Evolutionary conservation across 2,329 filamentous ascomycete genomes (phyloP).

Genomic region (Pseudogymnoascus sp.): DNA sequence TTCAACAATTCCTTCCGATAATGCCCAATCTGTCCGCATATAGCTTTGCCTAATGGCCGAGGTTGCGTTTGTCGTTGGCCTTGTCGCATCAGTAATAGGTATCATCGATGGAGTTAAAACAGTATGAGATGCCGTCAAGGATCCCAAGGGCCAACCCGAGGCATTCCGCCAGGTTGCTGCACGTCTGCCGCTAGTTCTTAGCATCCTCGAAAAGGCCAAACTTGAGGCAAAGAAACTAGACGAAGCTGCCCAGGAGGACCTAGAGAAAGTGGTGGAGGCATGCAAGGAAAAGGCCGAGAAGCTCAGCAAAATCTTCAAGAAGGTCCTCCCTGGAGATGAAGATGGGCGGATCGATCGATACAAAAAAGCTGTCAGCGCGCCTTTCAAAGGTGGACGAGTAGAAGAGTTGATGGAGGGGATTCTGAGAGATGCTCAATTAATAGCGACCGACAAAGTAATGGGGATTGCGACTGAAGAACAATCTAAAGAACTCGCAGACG

Average conservation of each 20-base stretch:
- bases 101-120: slow-evolving; percentile 18
- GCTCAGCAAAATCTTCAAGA: slow-evolving; percentile 16
- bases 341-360: slow-evolving; percentile 18
- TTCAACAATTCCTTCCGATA: neutral
- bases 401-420: slow-evolving; percentile 20
- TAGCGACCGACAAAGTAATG: slow-evolving; percentile 14
- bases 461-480: slow-evolving; percentile 14
- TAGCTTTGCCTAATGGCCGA: slow-evolving; percentile 15
- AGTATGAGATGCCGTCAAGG: slow-evolving; percentile 17
- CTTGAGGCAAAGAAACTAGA: slow-evolving; percentile 12
- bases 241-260: slow-evolving; percentile 1
- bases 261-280: slow-evolving; percentile 14
- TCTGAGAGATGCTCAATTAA: slow-evolving; percentile 18
- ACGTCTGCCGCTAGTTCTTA: slow-evolving; percentile 16
- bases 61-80: slow-evolving; percentile 14
- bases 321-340: slow-evolving; percentile 17
- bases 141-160: slow-evolving; percentile 18
- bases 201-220: slow-evolving; percentile 14
- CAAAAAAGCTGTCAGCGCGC: slow-evolving; percentile 16
- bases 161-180: slow-evolving; percentile 19
- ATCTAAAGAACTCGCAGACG: slow-evolving; percentile 11
- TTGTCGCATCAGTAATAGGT: slow-evolving; percentile 17
- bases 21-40: neutral
- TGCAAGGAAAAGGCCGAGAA: slow-evolving; percentile 18
- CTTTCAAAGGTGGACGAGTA: slow-evolving; percentile 12